phyloP scores from a whole-genome alignment of 495 filamentous ascomycete species.

The Neurospora intermedia region DNA sequence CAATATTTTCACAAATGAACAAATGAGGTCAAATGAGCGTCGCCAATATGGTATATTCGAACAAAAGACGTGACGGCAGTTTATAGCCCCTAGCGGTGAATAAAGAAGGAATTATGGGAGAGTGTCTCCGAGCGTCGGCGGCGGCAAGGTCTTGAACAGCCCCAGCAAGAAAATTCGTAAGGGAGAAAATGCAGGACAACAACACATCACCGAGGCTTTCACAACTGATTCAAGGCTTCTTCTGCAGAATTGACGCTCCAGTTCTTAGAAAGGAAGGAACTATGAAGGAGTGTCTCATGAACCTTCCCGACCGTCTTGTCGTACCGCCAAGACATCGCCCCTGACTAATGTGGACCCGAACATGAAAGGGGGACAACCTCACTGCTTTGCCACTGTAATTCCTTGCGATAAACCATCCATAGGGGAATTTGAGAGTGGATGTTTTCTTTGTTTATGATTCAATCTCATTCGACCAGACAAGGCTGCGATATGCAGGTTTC shows the following conservation, averaged over 20 bases:
- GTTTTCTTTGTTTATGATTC: neutral
- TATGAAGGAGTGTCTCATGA: neutral
- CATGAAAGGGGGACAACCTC: neutral
- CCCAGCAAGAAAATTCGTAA: neutral
- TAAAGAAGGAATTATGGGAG: neutral
- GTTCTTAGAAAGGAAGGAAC: neutral
- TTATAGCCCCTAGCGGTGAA: neutral
- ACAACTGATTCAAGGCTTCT: fast-evolving
- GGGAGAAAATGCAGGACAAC: fast-evolving
- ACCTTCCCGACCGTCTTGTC: neutral
- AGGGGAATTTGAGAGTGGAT: neutral
- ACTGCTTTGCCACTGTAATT: too few species aligned
- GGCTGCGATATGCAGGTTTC: neutral
- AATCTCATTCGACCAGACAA: neutral
- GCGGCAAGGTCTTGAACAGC: neutral
- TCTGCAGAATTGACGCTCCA: fast-evolving
- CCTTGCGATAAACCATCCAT: neutral
- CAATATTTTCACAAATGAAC: too few species aligned
- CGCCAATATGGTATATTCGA: fast-evolving
- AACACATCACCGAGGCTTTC: fast-evolving
- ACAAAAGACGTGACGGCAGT: fast-evolving
- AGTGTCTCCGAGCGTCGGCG: neutral
- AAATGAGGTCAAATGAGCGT: neutral
- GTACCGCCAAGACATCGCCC: neutral
- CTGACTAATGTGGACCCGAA: neutral